Conservation (phyloP, 345 rosid genomes). For the Corymbia maculata region DNA sequence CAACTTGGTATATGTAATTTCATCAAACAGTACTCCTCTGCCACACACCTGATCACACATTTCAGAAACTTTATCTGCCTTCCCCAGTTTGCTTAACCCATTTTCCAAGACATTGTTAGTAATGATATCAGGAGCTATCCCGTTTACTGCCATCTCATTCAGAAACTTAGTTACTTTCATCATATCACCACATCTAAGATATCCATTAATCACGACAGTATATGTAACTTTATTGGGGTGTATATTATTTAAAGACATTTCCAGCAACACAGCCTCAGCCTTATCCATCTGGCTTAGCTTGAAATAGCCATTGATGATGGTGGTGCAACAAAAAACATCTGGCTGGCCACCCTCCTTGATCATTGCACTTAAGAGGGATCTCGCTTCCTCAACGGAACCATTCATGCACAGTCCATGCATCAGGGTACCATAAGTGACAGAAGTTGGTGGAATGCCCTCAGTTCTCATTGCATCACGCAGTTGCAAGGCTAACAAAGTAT, state of each 20-base stretch:
- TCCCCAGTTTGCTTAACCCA: constrained; percentile 55
- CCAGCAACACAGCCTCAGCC: constrained; percentile 34
- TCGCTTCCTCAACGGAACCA: constrained; percentile 48
- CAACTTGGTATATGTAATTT: constrained; percentile 58
- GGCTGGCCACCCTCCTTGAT: constrained; percentile 49
- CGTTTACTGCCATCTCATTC: constrained; percentile 45
- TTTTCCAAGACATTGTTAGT: constrained; percentile 52
- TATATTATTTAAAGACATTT: constrained; percentile 44
- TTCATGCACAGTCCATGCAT: constrained; percentile 57
- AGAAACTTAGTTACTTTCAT: constrained; percentile 55
- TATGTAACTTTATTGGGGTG: constrained; percentile 71
- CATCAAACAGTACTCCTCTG: constrained; percentile 26
- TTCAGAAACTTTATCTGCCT: constrained; percentile 40
- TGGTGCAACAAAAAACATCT: constrained; percentile 63
- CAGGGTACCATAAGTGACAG: constrained; percentile 54
- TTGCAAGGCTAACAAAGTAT: constrained; percentile 34
- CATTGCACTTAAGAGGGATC: constrained; percentile 48
- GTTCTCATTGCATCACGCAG: constrained; percentile 58
- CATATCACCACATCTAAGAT: constrained; percentile 46
- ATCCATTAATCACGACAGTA: constrained; percentile 59
- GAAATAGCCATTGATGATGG: constrained; percentile 66
- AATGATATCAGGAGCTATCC: constrained; percentile 47
- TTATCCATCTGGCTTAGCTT: constrained; percentile 60
- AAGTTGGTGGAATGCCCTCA: constrained; percentile 36
- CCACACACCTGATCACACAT: constrained; percentile 26